A percentile compares a stretch with the other conserved stretches of the same genome.
Conservation (phyloP, 768 basidiomycete genomes). For the Saitozyma podzolica region DNA sequence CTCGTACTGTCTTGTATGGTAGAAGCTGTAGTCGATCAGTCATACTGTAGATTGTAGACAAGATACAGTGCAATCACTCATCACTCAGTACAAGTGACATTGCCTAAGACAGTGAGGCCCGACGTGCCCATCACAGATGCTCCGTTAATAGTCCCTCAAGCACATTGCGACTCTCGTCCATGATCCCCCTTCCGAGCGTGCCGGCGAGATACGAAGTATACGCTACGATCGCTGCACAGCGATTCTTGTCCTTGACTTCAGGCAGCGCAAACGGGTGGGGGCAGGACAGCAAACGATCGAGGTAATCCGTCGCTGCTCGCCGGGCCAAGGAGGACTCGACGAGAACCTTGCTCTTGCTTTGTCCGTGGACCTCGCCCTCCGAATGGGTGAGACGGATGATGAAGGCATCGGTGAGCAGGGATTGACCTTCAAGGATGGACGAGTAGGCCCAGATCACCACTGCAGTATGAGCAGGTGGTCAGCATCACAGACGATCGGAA, state of each 20-base stretch:
- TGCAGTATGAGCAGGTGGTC: no score
- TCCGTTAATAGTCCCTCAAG: slow-evolving; percentile 19
- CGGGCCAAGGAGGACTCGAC: slow-evolving; percentile 25
- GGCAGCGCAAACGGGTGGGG: slow-evolving; percentile 11
- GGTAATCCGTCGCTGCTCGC: slow-evolving; percentile 12
- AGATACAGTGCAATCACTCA: no score
- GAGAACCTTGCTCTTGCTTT: no score
- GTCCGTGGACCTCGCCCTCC: no score
- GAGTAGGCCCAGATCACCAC: slow-evolving; percentile 25
- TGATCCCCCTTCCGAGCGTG: slow-evolving; percentile 13
- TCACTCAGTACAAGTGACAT: no score
- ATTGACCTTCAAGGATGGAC: slow-evolving; percentile 12
- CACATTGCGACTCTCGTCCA: slow-evolving; percentile 18
- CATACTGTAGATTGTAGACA: no score
- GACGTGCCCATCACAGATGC: slow-evolving; percentile 6
- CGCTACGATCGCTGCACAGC: slow-evolving; percentile 17
- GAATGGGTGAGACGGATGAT: slow-evolving; percentile 13
- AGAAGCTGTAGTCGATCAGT: no score
- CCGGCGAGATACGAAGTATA: slow-evolving; percentile 23
- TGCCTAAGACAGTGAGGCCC: no score
- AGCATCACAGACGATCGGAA: no score
- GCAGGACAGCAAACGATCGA: slow-evolving; percentile 6
- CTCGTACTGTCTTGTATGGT: no score
- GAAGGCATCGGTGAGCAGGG: slow-evolving; percentile 9
- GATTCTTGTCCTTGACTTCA: slow-evolving; percentile 17